Base-by-base conservation (phyloP, 1,284 basidiomycete species). In the Leccinum subrobustum region DNA sequence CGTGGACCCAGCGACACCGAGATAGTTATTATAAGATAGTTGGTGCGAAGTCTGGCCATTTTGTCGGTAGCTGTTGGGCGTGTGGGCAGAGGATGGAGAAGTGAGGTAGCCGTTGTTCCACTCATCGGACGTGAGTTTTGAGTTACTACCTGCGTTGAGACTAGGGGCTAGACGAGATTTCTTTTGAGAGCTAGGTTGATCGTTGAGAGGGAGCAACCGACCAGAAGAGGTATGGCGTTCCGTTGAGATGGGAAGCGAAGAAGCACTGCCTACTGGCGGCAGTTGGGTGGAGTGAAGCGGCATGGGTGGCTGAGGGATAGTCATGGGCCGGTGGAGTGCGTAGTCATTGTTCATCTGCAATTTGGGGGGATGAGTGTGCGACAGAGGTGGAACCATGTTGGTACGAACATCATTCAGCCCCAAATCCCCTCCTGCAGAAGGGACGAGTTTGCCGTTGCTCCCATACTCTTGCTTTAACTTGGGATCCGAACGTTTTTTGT, bases 251-350 rank as follows among this genome's bases (percentile, higher is more conserved):
- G 74, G 71, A 58, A 75, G 68, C 31, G 71, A 65, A 18, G 72
- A 64, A n/a, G 55, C 61, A 5, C 63, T 52, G 16, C 59, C 51
- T 56, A 59, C 48, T 3, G 66, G 56, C 2, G 72, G 62, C 25
- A 72, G 57, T 52, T 73, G 73, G 4, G 71, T 53, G 6, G 73
- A 67, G 37, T 71, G 74, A 14, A 71, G 64, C 2, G 23, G 73
- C 63, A 75, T 73, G 3, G 71, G 74, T 27, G 74, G 74, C 6
- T 74, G 74, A 33, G 71, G 71, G 44, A 73, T 75, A 7, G 73
- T 60, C 72, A 75, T 73, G 1, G 74, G 67, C 39, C 73, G 63
- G 29, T 74, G 72, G 14, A 61, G 58, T 5, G 64, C 54, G 25
- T 75, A 73, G 27, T 75, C 73, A 23, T 74, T 73, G 44, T 56